phyloP scores from a whole-genome alignment of 2,329 filamentous ascomycete genomes.

The Stagonosporopsis vannaccii region DNA sequence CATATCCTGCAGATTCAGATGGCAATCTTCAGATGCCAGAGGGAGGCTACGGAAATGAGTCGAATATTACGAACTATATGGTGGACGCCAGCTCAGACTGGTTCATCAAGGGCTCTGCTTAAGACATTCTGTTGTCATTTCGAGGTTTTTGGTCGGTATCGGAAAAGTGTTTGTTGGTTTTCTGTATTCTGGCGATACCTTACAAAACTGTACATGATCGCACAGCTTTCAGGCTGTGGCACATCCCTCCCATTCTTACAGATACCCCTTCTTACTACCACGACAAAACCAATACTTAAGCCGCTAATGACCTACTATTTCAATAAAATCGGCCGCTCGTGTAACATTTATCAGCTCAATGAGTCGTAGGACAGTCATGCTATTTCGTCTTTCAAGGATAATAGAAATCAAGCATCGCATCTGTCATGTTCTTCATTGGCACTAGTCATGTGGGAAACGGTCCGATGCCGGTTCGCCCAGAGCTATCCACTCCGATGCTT shows the following conservation, averaged over 20 bases:
- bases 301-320: not conserved
- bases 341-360: too few species aligned
- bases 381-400: not conserved
- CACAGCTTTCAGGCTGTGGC: slow-evolving; percentile 3
- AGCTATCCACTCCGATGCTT: slow-evolving; percentile 3
- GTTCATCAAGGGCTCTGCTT: slow-evolving; percentile 58
- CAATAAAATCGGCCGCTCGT: too few species aligned
- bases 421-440: not conserved
- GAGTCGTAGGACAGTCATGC: not conserved
- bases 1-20: slow-evolving; percentile 36
- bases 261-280: slow-evolving; percentile 19
- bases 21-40: slow-evolving; percentile 38
- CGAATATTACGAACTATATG: slow-evolving; percentile 81
- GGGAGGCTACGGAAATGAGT: slow-evolving; percentile 62
- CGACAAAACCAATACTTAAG: slow-evolving; percentile 1
- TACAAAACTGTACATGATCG: slow-evolving; percentile 4
- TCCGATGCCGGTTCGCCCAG: slow-evolving; percentile 11
- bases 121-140: not conserved
- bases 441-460: not conserved
- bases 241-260: slow-evolving; percentile 10
- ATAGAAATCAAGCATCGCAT: not conserved
- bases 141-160: not conserved
- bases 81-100: slow-evolving; percentile 77
- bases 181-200: not conserved
- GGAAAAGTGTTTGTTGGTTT: slow-evolving; percentile 2